Percentiles rank a stretch among this genome's conserved stretches.
Conservation (phyloP, 257 asterid species). For the Capsicum pubescens region DNA sequence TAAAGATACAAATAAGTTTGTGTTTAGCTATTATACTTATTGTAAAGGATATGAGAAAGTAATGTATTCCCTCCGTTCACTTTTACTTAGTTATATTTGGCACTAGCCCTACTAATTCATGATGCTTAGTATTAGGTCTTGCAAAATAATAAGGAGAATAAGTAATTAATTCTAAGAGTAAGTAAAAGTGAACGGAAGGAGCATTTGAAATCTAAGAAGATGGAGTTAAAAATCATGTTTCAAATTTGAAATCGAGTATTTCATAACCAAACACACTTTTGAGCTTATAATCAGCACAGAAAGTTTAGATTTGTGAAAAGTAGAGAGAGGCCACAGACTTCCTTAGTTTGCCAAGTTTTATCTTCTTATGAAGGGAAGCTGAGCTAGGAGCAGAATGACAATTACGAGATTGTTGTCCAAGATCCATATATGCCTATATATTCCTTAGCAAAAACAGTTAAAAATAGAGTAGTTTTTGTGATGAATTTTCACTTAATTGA, state of each 20-base stretch:
- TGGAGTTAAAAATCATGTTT: background rate
- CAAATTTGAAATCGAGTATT: too few species aligned
- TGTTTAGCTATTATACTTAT: background rate
- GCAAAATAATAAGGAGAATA: too few species aligned
- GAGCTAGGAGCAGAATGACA: background rate
- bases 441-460: background rate
- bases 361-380: background rate
- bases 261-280: too few species aligned
- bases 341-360: background rate
- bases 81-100: too few species aligned
- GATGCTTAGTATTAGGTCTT: too few species aligned
- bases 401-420: background rate
- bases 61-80: too few species aligned
- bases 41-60: background rate
- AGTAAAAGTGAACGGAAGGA: too few species aligned
- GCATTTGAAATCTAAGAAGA: background rate
- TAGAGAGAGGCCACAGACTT: background rate
- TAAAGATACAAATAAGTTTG: background rate
- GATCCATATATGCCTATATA: background rate
- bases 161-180: too few species aligned
- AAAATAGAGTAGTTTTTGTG: background rate
- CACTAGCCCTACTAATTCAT: too few species aligned
- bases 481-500: background rate
- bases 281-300: background rate
- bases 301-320: background rate